Evolutionary conservation across 2,329 filamentous ascomycete species (phyloP).

Genomic region (Myriosclerotinia duriaeana): DNA sequence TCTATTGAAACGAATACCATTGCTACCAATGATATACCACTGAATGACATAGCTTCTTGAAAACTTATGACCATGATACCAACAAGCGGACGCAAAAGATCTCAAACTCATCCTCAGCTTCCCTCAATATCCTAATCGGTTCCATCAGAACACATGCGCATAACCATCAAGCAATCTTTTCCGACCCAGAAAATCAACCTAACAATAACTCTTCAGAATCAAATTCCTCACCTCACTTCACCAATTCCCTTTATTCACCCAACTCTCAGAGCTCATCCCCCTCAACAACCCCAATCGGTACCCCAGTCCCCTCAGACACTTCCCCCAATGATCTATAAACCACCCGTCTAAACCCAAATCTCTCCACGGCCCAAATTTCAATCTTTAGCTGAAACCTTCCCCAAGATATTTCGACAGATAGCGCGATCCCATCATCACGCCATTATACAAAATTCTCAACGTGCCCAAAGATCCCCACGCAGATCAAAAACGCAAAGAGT

Average conservation of each 20-base stretch:
- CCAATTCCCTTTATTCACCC: neutral
- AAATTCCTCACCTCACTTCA: neutral
- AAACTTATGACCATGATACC: slow-evolving; percentile 30
- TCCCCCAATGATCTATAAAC: slow-evolving; percentile 26
- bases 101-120: slow-evolving; percentile 52
- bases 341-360: slow-evolving; percentile 29
- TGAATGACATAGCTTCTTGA: neutral
- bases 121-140: slow-evolving; percentile 51
- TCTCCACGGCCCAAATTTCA: slow-evolving; percentile 32
- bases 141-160: slow-evolving; percentile 56
- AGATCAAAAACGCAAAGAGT: slow-evolving; percentile 46
- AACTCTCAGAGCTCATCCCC: too few species aligned
- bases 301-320: slow-evolving; percentile 15
- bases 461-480: slow-evolving; percentile 49
- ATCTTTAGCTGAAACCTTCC: slow-evolving; percentile 53
- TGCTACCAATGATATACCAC: neutral
- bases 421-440: slow-evolving; percentile 67
- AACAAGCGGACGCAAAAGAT: slow-evolving; percentile 32
- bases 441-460: slow-evolving; percentile 66
- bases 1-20: neutral
- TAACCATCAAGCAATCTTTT: slow-evolving; percentile 48
- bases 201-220: slow-evolving; percentile 10
- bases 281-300: too few species aligned
- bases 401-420: slow-evolving; percentile 75
- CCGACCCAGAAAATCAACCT: slow-evolving; percentile 27